Percentiles rank a stretch among this genome's conserved stretches.
Evolutionary conservation across 2,329 filamentous ascomycete genomes (phyloP).

Genomic region (Venturia pyrina): DNA sequence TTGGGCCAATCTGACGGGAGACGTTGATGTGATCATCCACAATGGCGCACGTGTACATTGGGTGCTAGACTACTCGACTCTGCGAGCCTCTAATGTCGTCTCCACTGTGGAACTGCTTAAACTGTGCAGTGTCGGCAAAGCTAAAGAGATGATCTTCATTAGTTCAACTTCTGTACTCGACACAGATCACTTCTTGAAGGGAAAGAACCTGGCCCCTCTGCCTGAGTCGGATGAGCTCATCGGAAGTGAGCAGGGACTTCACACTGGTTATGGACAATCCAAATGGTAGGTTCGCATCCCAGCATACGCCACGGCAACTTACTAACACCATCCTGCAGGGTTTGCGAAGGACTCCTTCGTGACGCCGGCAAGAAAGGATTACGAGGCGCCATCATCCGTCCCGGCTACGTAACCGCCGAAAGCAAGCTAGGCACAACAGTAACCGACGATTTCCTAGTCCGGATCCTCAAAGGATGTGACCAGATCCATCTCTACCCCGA

Average conservation of each 20-base stretch:
- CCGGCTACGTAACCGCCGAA: conserved; percentile 78
- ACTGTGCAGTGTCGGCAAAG: conserved; percentile 65
- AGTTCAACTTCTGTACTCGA: conserved; percentile 77
- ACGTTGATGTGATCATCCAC: conserved; percentile 62
- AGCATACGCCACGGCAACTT: not conserved
- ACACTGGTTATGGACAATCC: conserved; percentile 81
- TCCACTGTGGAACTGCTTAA: conserved; percentile 66
- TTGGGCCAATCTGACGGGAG: conserved; percentile 56
- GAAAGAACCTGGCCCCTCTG: conserved; percentile 21
- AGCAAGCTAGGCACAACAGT: conserved; percentile 57
- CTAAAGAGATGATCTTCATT: conserved; percentile 74
- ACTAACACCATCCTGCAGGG: conserved; percentile 21
- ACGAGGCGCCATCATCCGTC: conserved; percentile 63
- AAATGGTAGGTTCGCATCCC: conserved; percentile 52
- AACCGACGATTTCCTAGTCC: conserved; percentile 83
- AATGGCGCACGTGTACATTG: conserved; percentile 76
- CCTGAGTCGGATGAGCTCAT: conserved; percentile 67
- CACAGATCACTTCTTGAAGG: conserved; percentile 69
- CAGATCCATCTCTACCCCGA: conserved; percentile 64
- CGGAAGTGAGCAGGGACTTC: conserved; percentile 65
- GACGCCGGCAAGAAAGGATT: conserved; percentile 73
- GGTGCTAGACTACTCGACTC: conserved; percentile 65
- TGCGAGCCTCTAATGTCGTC: conserved; percentile 68
- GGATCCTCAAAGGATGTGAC: conserved; percentile 78
- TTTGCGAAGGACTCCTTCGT: conserved; percentile 58